Evolutionary conservation across 805 yeast genomes (phyloP).

Genomic region (Wickerhamomyces xylosicus): DNA sequence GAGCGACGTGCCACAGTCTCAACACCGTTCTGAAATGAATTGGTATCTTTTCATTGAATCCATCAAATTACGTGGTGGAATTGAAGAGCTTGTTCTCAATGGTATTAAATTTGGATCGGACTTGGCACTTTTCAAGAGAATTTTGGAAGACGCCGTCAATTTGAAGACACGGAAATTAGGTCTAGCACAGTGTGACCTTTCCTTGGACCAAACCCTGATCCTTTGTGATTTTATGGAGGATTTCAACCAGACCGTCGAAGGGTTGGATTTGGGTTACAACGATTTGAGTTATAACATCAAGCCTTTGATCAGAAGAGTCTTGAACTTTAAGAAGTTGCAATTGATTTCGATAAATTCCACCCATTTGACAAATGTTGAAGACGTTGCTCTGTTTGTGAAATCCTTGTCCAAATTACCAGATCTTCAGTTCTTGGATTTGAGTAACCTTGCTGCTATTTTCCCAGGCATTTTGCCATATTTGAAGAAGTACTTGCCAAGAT

Average conservation of each 20-base stretch:
- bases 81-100: slow-evolving; percentile 69
- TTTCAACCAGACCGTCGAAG: slow-evolving; percentile 35
- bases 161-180: slow-evolving; percentile 54
- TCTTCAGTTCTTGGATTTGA: slow-evolving; percentile 65
- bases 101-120: slow-evolving; percentile 60
- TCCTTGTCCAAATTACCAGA: slow-evolving; percentile 42
- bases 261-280: slow-evolving; percentile 80
- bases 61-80: slow-evolving; percentile 55
- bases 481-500: slow-evolving; percentile 56
- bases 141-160: slow-evolving; percentile 46
- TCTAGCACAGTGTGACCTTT: slow-evolving; percentile 62
- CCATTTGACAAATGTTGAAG: slow-evolving; percentile 41
- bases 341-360: slow-evolving; percentile 61
- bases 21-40: slow-evolving; percentile 66
- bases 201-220: slow-evolving; percentile 44
- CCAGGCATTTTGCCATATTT: slow-evolving; percentile 50
- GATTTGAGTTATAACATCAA: slow-evolving; percentile 34
- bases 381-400: slow-evolving; percentile 37
- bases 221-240: slow-evolving; percentile 48
- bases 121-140: slow-evolving; percentile 39
- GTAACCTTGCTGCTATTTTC: slow-evolving; percentile 58
- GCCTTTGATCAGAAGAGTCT: slow-evolving; percentile 14
- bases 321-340: slow-evolving; percentile 19
- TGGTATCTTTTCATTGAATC: slow-evolving; percentile 75
- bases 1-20: slow-evolving; percentile 21